These are phyloP conservation scores for Cudoniella acicularis DNA, from an alignment of 495 filamentous ascomycete genomes.

Conservation along the genomic window DNA sequence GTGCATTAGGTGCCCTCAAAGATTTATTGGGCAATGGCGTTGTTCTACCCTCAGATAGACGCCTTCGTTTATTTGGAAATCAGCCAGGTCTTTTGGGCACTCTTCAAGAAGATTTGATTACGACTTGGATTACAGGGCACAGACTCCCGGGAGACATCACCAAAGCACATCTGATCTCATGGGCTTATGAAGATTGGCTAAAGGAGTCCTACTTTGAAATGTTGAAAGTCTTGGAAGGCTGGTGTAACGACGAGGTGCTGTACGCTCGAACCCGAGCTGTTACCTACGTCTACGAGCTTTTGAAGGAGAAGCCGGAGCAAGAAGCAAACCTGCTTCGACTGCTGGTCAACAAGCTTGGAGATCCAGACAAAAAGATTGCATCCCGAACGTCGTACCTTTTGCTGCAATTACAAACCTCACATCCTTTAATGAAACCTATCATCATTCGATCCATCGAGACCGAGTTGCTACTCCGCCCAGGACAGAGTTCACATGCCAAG, in stretches of 20 bases:
- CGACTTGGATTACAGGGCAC: constrained; percentile 62
- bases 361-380: constrained; percentile 88
- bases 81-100: constrained; percentile 72
- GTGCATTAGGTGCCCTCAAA: constrained; percentile 84
- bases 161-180: constrained; percentile 73
- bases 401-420: constrained; percentile 79
- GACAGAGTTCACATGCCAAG: constrained; percentile 80
- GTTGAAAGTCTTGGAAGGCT: constrained; percentile 80
- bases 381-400: constrained; percentile 88
- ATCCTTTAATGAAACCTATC: constrained; percentile 88
- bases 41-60: constrained; percentile 75
- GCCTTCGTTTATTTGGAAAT: constrained; percentile 71
- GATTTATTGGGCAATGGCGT: constrained; percentile 89
- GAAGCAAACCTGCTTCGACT: constrained; percentile 90
- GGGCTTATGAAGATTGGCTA: constrained; percentile 93
- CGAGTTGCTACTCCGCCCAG: constrained; percentile 81
- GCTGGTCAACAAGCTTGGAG: constrained; percentile 92
- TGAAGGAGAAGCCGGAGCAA: constrained; percentile 95
- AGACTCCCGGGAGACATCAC: constrained; percentile 65
- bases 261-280: constrained; percentile 82
- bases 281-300: constrained; percentile 81
- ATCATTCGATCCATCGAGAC: constrained; percentile 79
- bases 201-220: constrained; percentile 90
- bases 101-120: constrained; percentile 51
- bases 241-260: constrained; percentile 91